Evolutionary conservation across 2,329 filamentous ascomycete species (phyloP).

Genomic region (Ceratocystiopsis minuta): DNA sequence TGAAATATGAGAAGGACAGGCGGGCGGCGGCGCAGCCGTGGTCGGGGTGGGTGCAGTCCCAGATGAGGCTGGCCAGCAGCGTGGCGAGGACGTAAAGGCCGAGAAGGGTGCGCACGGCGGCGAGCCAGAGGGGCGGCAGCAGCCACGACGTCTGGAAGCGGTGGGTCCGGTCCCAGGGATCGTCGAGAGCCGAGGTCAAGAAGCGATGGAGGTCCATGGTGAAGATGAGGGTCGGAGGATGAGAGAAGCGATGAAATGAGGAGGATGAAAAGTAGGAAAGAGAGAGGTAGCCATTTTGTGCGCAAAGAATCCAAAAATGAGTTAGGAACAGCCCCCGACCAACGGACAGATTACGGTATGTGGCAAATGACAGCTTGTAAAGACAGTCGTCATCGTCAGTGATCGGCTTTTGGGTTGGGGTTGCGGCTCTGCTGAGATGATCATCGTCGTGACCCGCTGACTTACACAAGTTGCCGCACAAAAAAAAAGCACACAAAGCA

Average conservation of each 20-base stretch:
- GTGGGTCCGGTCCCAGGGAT: constrained; percentile 36
- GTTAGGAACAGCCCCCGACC: too few relatives aligned
- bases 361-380: too few relatives aligned
- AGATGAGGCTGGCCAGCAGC: constrained; percentile 51
- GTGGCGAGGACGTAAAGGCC: constrained; percentile 51
- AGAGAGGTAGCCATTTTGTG: background rate
- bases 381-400: too few relatives aligned
- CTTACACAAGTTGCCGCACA: too few relatives aligned
- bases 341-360: too few relatives aligned
- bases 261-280: constrained; percentile 5
- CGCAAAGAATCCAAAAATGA: too few relatives aligned
- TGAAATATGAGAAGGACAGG: constrained; percentile 64
- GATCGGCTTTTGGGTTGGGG: too few relatives aligned
- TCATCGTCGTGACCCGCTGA: too few relatives aligned
- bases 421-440: too few relatives aligned
- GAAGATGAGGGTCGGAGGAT: too few relatives aligned
- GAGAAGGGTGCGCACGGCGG: constrained; percentile 35
- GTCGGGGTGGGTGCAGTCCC: constrained; percentile 38
- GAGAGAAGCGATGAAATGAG: background rate
- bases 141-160: constrained; percentile 71
- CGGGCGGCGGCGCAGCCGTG: constrained; percentile 26
- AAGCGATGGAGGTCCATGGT: constrained; percentile 3
- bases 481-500: too few relatives aligned
- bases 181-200: constrained; percentile 16
- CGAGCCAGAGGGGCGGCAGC: constrained; percentile 46